Conservation (phyloP, 805 yeast species). For the Soucietia sequanensis region DNA sequence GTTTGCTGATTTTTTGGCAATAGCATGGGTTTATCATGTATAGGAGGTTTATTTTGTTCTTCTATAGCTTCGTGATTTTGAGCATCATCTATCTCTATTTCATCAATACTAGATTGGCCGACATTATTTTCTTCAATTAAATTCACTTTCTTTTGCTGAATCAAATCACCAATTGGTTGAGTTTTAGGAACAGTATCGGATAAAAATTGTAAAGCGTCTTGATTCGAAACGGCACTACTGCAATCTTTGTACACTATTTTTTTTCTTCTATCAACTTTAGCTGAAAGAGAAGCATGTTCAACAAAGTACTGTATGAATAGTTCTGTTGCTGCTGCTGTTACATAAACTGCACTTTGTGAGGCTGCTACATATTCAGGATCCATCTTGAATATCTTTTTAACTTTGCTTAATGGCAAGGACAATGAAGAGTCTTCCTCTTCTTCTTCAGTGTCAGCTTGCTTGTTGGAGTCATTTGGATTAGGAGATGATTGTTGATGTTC, state of each 20-base stretch:
- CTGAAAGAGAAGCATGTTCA: constrained; percentile 65
- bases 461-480: constrained; percentile 13
- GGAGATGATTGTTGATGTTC: not conserved
- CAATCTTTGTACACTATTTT: constrained; percentile 71
- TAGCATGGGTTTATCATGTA: constrained; percentile 7
- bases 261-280: constrained; percentile 65
- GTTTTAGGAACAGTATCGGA: constrained; percentile 68
- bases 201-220: constrained; percentile 62
- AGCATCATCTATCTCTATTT: not conserved
- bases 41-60: constrained; percentile 7
- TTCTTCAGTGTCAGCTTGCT: constrained; percentile 20
- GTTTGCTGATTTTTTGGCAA: constrained; percentile 44
- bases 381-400: constrained; percentile 68
- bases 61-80: constrained; percentile 5
- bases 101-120: constrained; percentile 2
- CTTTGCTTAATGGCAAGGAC: constrained; percentile 62
- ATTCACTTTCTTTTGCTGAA: constrained; percentile 40
- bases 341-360: constrained; percentile 68
- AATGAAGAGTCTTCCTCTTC: constrained; percentile 24
- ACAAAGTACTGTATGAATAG: constrained; percentile 67
- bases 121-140: constrained; percentile 10
- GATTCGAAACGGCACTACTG: constrained; percentile 57
- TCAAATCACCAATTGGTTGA: constrained; percentile 47
- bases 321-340: constrained; percentile 77
- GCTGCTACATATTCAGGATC: constrained; percentile 73